These are phyloP conservation scores for Metarhizium humberi DNA, from an alignment of 2,329 filamentous ascomycete species.

Conservation along the genomic window DNA sequence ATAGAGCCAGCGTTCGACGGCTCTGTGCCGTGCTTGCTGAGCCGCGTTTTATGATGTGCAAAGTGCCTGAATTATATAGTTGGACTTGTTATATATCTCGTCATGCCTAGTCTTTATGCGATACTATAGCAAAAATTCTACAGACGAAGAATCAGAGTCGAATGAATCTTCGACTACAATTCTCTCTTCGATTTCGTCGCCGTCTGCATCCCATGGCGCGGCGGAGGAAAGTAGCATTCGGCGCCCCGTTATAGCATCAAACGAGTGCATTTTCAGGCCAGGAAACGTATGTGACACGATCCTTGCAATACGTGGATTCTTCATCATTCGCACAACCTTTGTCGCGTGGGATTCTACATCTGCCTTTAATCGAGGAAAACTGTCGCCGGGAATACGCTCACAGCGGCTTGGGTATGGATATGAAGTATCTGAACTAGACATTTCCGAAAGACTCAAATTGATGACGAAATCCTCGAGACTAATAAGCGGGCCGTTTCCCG, in stretches of 20 bases:
- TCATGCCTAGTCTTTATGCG: too few relatives aligned
- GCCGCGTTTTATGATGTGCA: too few relatives aligned
- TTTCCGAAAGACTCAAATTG: slow-evolving; percentile 7
- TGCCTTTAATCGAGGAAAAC: slow-evolving; percentile 5
- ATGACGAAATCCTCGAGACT: slow-evolving; percentile 4
- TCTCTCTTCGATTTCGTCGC: slow-evolving; percentile 6
- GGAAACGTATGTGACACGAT: slow-evolving; percentile 8
- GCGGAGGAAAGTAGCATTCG: slow-evolving; percentile 2
- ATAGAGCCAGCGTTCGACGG: background rate
- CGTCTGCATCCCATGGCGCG: slow-evolving; percentile 7
- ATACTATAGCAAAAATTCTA: background rate
- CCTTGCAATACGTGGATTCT: slow-evolving; percentile 6
- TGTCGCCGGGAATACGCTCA: background rate
- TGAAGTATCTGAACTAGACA: slow-evolving; percentile 2
- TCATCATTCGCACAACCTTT: slow-evolving; percentile 3
- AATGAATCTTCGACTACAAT: background rate
- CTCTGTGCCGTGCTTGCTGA: background rate
- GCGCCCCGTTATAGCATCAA: slow-evolving; percentile 6
- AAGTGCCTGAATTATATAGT: too few relatives aligned
- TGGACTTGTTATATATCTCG: too few relatives aligned
- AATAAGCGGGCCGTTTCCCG: background rate
- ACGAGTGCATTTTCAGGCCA: slow-evolving; percentile 2
- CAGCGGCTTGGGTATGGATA: slow-evolving; percentile 3
- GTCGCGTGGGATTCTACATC: slow-evolving; percentile 5
- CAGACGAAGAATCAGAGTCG: slow-evolving; percentile 3